Conservation (phyloP, 1,284 basidiomycete genomes). For the Peniophora sp. region DNA sequence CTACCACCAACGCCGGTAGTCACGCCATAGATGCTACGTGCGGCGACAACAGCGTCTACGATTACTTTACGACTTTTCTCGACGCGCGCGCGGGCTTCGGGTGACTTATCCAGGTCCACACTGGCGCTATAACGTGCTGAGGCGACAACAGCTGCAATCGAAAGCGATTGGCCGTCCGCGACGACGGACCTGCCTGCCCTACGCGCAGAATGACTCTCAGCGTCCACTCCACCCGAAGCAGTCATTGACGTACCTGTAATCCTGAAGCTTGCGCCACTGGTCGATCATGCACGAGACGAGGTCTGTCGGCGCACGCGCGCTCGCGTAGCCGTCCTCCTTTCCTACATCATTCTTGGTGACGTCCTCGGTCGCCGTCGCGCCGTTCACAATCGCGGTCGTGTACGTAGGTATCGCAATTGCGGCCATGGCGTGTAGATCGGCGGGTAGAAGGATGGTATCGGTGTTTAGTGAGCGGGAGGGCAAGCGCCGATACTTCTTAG, state of each 20-base stretch:
- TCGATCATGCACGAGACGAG: constrained; percentile 38
- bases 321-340: no score
- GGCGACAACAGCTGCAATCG: constrained; percentile 68
- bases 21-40: constrained; percentile 73
- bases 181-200: constrained; percentile 52
- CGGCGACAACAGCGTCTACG: constrained; percentile 55
- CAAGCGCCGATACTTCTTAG: no score
- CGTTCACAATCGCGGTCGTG: no score
- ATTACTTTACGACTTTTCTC: constrained; percentile 55
- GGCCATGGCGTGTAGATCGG: no score
- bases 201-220: constrained; percentile 11
- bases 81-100: constrained; percentile 40
- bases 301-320: constrained; percentile 4
- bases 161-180: constrained; percentile 63
- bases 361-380: no score
- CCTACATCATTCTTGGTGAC: no score
- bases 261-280: constrained; percentile 43
- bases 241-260: constrained; percentile 41
- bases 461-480: no score
- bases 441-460: no score
- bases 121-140: constrained; percentile 54
- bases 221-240: not conserved
- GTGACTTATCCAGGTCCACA: constrained; percentile 45
- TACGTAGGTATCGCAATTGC: no score
- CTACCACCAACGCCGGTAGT: constrained; percentile 79